Evolutionary conservation across 2,329 filamentous ascomycete species (phyloP).

Genomic region (Exophiala sideris): DNA sequence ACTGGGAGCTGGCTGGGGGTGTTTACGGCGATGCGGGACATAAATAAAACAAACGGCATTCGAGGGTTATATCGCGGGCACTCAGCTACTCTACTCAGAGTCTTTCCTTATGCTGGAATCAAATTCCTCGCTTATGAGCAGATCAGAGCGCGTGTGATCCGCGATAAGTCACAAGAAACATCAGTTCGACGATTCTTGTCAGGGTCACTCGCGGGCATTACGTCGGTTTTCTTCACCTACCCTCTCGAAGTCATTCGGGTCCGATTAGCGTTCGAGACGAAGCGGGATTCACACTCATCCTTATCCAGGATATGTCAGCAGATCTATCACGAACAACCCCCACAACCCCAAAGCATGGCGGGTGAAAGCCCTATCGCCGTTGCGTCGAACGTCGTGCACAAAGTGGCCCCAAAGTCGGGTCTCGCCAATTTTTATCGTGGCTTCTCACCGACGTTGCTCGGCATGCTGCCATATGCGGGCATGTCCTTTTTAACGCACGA

Average conservation of each 20-base stretch:
- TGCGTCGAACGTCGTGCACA: conserved; percentile 43
- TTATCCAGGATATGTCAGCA: conserved; percentile 73
- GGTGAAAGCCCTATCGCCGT: conserved; percentile 38
- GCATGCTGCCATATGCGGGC: conserved; percentile 96
- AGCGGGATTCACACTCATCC: conserved; percentile 65
- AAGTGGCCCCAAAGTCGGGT: conserved; percentile 61
- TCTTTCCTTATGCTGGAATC: conserved; percentile 96
- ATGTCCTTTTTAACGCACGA: conserved; percentile 96
- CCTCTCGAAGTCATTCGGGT: conserved; percentile 91
- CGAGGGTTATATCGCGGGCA: conserved; percentile 86
- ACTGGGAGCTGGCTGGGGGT: conserved; percentile 84
- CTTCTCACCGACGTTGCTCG: conserved; percentile 82
- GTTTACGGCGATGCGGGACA: conserved; percentile 75
- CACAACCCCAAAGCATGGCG: conserved; percentile 35
- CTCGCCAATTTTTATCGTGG: conserved; percentile 92
- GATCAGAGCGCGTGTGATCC: conserved; percentile 76
- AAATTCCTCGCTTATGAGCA: conserved; percentile 99
- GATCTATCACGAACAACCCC: conserved; percentile 76
- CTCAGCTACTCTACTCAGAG: conserved; percentile 86
- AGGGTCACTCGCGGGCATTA: conserved; percentile 62
- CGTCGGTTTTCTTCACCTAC: conserved; percentile 94
- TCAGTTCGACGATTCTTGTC: conserved; percentile 61
- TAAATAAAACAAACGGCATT: conserved; percentile 70
- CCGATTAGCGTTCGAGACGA: conserved; percentile 91
- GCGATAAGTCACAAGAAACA: conserved; percentile 70